phyloP scores from a whole-genome alignment of 352 stramenopile species.

The Phytophthora tubulina region DNA sequence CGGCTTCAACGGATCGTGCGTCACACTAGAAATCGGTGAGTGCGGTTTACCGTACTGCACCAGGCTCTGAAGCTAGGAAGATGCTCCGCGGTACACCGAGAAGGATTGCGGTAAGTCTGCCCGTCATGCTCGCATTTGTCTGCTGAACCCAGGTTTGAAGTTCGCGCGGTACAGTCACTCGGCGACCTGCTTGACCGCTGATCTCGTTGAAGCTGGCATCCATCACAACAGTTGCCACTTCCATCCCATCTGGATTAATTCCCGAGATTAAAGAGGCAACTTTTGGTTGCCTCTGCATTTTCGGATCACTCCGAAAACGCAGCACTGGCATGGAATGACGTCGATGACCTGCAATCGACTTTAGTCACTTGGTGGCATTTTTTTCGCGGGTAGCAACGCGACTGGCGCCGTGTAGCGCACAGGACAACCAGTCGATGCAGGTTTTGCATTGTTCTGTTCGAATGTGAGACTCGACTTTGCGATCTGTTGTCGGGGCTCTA shows the following conservation, averaged over 20 bases:
- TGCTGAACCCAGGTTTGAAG: no score
- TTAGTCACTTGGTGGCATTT: neutral
- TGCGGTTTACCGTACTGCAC: no score
- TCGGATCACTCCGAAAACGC: neutral
- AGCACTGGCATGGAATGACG: slow-evolving; percentile 13
- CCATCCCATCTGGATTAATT: slow-evolving; percentile 20
- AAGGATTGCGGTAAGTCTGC: no score
- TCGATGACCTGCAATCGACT: slow-evolving; percentile 9
- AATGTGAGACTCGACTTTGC: slow-evolving; percentile 10
- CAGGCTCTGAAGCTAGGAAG: no score
- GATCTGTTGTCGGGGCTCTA: slow-evolving; percentile 18
- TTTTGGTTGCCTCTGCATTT: neutral
- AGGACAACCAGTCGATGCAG: slow-evolving; percentile 26
- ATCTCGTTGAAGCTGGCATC: slow-evolving; percentile 23
- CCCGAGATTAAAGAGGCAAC: slow-evolving; percentile 10
- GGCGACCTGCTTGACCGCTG: neutral
- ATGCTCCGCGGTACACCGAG: no score
- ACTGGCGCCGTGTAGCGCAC: neutral
- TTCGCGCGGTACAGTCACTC: no score
- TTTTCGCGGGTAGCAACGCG: slow-evolving; percentile 6
- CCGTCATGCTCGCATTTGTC: no score
- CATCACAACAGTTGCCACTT: slow-evolving; percentile 5
- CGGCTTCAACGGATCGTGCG: no score
- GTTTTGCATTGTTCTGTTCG: slow-evolving; percentile 27
- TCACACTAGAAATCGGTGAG: no score